Evolutionary conservation across 2,329 filamentous ascomycete species (phyloP).

Genomic region (Ceratocystis colombiana): DNA sequence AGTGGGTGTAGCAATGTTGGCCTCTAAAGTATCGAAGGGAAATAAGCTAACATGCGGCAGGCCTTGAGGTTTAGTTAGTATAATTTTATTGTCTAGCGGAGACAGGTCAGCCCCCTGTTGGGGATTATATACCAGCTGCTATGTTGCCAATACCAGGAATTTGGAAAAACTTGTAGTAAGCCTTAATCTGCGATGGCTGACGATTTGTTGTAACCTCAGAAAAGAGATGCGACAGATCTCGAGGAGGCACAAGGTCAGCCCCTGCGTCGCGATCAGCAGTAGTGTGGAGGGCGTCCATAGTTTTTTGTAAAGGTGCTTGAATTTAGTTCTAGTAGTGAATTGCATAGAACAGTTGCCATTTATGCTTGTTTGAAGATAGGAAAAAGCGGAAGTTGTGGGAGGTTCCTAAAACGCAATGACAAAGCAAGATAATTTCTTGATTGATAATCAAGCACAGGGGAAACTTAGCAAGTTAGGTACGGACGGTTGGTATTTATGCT

Average conservation of each 20-base stretch:
- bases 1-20: slow-evolving; percentile 61
- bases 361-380: background rate
- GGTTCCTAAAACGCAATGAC: slow-evolving; percentile 1
- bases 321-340: too few relatives aligned
- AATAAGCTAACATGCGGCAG: slow-evolving; percentile 75
- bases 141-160: slow-evolving; percentile 54
- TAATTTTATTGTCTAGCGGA: background rate
- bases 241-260: slow-evolving; percentile 37
- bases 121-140: slow-evolving; percentile 46
- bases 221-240: slow-evolving; percentile 70
- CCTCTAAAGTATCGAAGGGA: slow-evolving; percentile 83
- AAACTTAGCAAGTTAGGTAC: background rate
- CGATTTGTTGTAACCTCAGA: slow-evolving; percentile 59
- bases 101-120: slow-evolving; percentile 25
- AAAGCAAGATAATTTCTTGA: slow-evolving; percentile 17
- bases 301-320: background rate
- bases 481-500: too few relatives aligned
- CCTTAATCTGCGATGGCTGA: slow-evolving; percentile 58
- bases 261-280: background rate
- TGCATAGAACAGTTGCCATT: background rate
- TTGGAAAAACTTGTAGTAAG: slow-evolving; percentile 74
- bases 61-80: slow-evolving; percentile 39
- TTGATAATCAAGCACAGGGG: slow-evolving; percentile 23
- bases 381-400: background rate
- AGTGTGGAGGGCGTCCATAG: background rate